Percentiles rank a stretch among this genome's conserved stretches.
phyloP scores from a whole-genome alignment of 2,329 filamentous ascomycete genomes.

The Fusarium dlaminii region DNA sequence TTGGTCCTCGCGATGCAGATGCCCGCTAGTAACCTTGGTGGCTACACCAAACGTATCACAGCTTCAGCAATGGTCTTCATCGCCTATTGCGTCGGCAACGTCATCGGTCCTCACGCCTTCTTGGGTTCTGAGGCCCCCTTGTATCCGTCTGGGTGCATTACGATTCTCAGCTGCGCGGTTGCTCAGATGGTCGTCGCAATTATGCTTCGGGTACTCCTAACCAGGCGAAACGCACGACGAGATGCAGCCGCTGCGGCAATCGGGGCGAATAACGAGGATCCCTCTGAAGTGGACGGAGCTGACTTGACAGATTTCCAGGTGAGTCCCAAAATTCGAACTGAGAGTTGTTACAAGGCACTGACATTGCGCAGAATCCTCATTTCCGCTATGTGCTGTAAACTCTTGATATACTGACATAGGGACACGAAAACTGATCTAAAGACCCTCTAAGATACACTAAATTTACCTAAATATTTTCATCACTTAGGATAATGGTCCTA shows the following conservation, averaged over 20 bases:
- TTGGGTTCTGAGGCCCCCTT: constrained; percentile 54
- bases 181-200: constrained; percentile 35
- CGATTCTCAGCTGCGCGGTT: constrained; percentile 24
- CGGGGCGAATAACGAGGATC: background rate
- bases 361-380: constrained; percentile 20
- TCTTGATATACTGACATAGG: fast-evolving
- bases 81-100: constrained; percentile 49
- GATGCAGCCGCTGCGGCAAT: constrained; percentile 5
- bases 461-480: background rate
- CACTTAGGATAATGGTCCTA: too few species aligned
- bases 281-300: background rate
- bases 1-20: constrained; percentile 64
- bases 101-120: constrained; percentile 50
- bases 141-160: constrained; percentile 62
- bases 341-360: background rate
- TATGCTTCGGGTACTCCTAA: constrained; percentile 12
- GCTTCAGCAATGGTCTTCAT: constrained; percentile 57
- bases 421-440: background rate
- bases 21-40: constrained; percentile 58
- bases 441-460: background rate
- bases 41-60: constrained; percentile 59
- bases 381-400: constrained; percentile 25
- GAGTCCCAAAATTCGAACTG: fast-evolving
- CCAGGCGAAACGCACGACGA: constrained; percentile 19
- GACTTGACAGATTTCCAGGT: constrained; percentile 40